These are phyloP conservation scores for Venturia oleaginea DNA, from an alignment of 2,329 filamentous ascomycete species.

Conservation along the genomic window DNA sequence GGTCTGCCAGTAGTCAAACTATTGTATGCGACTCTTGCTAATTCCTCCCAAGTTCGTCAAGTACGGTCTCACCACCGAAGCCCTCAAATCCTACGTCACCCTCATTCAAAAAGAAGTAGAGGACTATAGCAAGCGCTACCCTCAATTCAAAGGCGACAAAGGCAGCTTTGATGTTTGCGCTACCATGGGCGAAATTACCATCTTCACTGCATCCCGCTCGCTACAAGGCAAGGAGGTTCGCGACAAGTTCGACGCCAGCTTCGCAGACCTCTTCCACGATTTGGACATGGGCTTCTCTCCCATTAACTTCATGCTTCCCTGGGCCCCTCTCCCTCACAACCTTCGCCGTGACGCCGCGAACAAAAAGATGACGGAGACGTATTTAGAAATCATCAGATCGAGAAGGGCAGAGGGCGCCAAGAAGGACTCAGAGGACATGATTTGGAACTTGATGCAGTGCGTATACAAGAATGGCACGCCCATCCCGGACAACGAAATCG, in stretches of 20 bases:
- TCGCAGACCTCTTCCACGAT: slow-evolving; percentile 77
- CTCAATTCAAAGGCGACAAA: slow-evolving; percentile 57
- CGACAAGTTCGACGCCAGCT: slow-evolving; percentile 66
- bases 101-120: slow-evolving; percentile 69
- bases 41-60: slow-evolving; percentile 58
- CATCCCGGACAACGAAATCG: slow-evolving; percentile 76
- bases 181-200: slow-evolving; percentile 76
- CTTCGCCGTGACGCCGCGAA: slow-evolving; percentile 71
- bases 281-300: slow-evolving; percentile 84
- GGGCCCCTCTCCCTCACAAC: slow-evolving; percentile 84
- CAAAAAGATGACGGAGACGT: slow-evolving; percentile 69
- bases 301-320: slow-evolving; percentile 84
- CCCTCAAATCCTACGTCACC: slow-evolving; percentile 67
- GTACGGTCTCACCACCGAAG: slow-evolving; percentile 65
- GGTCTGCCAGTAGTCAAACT: slow-evolving; percentile 38
- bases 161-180: slow-evolving; percentile 65
- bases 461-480: slow-evolving; percentile 72
- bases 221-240: slow-evolving; percentile 80
- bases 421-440: slow-evolving; percentile 62
- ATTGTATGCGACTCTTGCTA: slow-evolving; percentile 9
- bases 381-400: slow-evolving; percentile 71
- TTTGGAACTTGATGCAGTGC: slow-evolving; percentile 81
- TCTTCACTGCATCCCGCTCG: slow-evolving; percentile 79
- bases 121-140: slow-evolving; percentile 59
- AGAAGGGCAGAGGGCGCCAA: slow-evolving; percentile 49